Evolutionary conservation across 176 grass and related monocot genomes (phyloP), one percentile per base, ranked within the genome.

Genomic region (Cocos nucifera): DNA sequence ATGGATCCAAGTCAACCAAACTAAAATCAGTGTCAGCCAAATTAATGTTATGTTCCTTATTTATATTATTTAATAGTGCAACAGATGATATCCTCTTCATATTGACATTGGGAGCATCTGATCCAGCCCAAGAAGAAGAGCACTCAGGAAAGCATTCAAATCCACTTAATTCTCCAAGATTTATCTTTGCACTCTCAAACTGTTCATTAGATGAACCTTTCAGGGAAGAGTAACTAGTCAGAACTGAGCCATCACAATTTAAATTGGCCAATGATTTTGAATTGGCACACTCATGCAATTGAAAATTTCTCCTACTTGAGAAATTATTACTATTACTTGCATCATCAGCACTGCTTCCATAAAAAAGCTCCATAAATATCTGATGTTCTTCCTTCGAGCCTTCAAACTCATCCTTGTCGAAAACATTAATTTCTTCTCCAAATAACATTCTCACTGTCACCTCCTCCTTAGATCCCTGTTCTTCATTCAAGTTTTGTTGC

Each of bases 291-390:
- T 21, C 54, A 71, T 54, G 54, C 4, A 65, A 65, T 69, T 65
- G 62, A 32, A 75, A 70, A 56, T 74, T 56, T 19, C 18, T 28
- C 7, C 49, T 54, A 21, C 53, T 52, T 28, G 49, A 70, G 25
- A 30, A 20, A 20, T 29, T 19, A 51, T 39, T 29, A 77, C 24
- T 7, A 20, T 49, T 54, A 49, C 18, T 55, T 53, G 25, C 50
- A 17, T 30, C 61, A 17, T 56, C 6, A 49, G 39, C 15, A 51
- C 39, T 24, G 29, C 7, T 66, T 64, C 39, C 49, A 44, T 56
- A 63, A 51, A 97, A 97, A 61, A 88, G 69, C 1, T 97, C 78
- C 77, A 49, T 85, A 80, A 97, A 97, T 52, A 91, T 64, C 19
- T 80, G 68, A 3, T 73, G 71, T 70, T 97, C 87, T 60, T 61